A percentile compares a stretch with the other conserved stretches of the same genome.
Evolutionary conservation across 2,329 filamentous ascomycete genomes (phyloP).

Genomic region (Calonectria pauciramosa): DNA sequence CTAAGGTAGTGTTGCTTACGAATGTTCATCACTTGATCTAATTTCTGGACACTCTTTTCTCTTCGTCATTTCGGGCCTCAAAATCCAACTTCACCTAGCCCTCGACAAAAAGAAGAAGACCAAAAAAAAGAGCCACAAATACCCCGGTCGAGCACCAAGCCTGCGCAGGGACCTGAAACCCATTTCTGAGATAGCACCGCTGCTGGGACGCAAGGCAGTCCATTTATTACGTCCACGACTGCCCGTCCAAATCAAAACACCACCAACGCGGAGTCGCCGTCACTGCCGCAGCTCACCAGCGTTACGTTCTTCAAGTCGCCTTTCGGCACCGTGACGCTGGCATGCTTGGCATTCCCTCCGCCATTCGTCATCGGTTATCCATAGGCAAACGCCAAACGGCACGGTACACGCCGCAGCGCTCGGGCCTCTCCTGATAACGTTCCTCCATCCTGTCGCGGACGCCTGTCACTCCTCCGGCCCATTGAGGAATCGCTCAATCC

Average conservation of each 20-base stretch:
- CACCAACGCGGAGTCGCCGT: constrained; percentile 12
- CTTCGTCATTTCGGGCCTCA: constrained; percentile 4
- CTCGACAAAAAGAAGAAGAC: neutral
- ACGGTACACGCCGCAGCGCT: constrained; percentile 30
- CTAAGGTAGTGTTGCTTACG: neutral
- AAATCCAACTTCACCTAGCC: neutral
- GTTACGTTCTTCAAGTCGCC: constrained; percentile 26
- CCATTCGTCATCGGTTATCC: constrained; percentile 24
- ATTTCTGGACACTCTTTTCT: neutral
- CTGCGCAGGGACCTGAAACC: constrained; percentile 19
- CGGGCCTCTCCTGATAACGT: constrained; percentile 16
- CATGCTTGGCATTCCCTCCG: constrained; percentile 47
- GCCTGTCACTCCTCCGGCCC: constrained; percentile 5
- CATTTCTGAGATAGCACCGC: neutral
- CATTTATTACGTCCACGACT: neutral
- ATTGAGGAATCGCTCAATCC: constrained; percentile 20
- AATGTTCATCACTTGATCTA: neutral
- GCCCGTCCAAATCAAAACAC: constrained; percentile 16
- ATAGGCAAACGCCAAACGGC: constrained; percentile 17
- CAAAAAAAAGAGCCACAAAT: neutral
- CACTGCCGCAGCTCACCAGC: constrained; percentile 12
- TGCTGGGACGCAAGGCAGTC: neutral
- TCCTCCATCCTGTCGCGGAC: constrained; percentile 12
- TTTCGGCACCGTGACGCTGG: constrained; percentile 43
- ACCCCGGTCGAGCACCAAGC: constrained; percentile 13